Evolutionary conservation across 805 yeast species (phyloP).

Genomic region (Priceomyces medius): DNA sequence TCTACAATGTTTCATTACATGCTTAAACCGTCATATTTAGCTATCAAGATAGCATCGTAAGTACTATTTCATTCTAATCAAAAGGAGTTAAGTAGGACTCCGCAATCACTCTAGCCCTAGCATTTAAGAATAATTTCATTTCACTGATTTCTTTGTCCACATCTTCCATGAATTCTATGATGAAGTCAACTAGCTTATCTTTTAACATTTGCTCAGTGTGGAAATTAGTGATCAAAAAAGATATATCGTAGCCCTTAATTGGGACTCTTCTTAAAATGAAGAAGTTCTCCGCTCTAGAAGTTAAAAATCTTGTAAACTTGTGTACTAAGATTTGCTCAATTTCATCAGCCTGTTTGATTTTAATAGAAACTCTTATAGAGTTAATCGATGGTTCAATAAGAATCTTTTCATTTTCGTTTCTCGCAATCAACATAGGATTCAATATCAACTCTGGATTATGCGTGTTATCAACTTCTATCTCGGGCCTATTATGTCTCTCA

Average conservation of each 20-base stretch:
- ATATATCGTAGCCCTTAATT: constrained; percentile 86
- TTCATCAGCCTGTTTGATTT: constrained; percentile 96
- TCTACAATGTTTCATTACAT: neutral
- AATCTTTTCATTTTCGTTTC: constrained; percentile 92
- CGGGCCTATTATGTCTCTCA: constrained; percentile 97
- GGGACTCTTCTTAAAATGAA: constrained; percentile 89
- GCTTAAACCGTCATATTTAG: neutral
- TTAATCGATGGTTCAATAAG: constrained; percentile 92
- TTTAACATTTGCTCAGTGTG: constrained; percentile 96
- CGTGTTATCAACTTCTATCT: constrained; percentile 77
- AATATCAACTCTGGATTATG: constrained; percentile 77
- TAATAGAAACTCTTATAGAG: constrained; percentile 85
- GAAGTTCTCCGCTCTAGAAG: constrained; percentile 94
- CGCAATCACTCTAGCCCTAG: constrained; percentile 96
- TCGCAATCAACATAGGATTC: constrained; percentile 84
- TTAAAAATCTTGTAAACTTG: constrained; percentile 89
- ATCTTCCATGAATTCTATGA: constrained; percentile 98
- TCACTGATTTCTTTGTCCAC: constrained; percentile 98
- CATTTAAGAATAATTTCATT: constrained; percentile 94
- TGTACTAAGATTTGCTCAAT: constrained; percentile 93
- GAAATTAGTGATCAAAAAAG: constrained; percentile 87
- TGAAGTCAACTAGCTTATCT: constrained; percentile 92
- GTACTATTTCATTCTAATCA: constrained; percentile 37
- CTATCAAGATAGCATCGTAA: neutral
- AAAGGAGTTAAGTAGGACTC: constrained; percentile 92